Evolutionary conservation across 2,329 filamentous ascomycete species (phyloP).

Genomic region (Colletotrichum lini): DNA sequence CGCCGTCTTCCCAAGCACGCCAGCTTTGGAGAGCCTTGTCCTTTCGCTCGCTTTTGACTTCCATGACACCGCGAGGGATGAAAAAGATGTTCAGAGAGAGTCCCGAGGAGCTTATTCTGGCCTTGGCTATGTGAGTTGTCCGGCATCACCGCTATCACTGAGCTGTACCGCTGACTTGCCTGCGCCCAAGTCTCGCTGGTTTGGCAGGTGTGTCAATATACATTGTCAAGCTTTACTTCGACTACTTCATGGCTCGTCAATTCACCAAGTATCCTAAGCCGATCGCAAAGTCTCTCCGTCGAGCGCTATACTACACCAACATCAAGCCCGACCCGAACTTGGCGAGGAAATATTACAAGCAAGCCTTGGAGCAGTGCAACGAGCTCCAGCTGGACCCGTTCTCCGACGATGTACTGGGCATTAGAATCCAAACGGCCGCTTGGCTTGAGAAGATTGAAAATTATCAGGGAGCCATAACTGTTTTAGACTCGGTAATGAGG

Average conservation of each 20-base stretch:
- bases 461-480: constrained; percentile 78
- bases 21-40: constrained; percentile 52
- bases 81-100: constrained; percentile 57
- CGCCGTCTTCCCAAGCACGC: constrained; percentile 45
- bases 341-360: constrained; percentile 86
- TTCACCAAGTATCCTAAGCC: constrained; percentile 75
- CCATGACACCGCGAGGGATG: constrained; percentile 57
- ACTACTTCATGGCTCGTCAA: constrained; percentile 68
- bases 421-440: constrained; percentile 85
- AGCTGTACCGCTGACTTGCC: constrained; percentile 43
- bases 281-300: constrained; percentile 83
- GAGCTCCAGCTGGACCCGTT: constrained; percentile 87
- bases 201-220: constrained; percentile 54
- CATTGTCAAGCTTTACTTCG: constrained; percentile 63
- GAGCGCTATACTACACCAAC: constrained; percentile 90
- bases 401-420: constrained; percentile 90
- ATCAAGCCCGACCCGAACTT: constrained; percentile 80
- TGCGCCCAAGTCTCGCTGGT: constrained; percentile 52
- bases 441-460: constrained; percentile 85
- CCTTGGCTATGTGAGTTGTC: constrained; percentile 56
- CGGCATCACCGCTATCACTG: not conserved
- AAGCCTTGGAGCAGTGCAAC: constrained; percentile 81
- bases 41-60: constrained; percentile 53
- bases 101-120: constrained; percentile 60
- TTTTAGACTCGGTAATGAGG: constrained; percentile 81